Percentiles rank a stretch among this genome's conserved stretches.
These are phyloP conservation scores for Huntiella savannae DNA, from an alignment of 2,329 filamentous ascomycete genomes.

Conservation along the genomic window DNA sequence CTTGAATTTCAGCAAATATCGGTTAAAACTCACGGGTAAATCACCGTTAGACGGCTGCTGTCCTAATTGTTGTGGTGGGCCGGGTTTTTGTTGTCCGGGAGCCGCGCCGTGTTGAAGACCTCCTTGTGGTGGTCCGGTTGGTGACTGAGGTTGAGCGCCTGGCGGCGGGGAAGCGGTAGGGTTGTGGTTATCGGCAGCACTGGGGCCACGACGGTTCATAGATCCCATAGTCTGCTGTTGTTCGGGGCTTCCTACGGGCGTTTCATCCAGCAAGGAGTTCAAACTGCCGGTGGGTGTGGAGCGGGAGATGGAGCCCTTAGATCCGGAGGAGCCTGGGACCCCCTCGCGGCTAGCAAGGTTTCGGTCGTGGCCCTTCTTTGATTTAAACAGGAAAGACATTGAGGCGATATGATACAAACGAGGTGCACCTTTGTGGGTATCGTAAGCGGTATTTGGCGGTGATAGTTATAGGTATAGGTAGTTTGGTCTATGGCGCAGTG, in stretches of 20 bases:
- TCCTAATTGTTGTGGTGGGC: slow-evolving; percentile 12
- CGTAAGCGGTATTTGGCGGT: background rate
- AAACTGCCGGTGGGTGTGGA: slow-evolving; percentile 62
- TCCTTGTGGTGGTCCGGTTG: slow-evolving; percentile 4
- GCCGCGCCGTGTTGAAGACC: slow-evolving; percentile 2
- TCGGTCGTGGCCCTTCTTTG: slow-evolving; percentile 56
- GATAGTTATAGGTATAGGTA: background rate
- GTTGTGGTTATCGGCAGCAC: slow-evolving; percentile 13
- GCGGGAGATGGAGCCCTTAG: slow-evolving; percentile 33
- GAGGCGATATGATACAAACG: slow-evolving; percentile 10
- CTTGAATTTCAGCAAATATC: no score
- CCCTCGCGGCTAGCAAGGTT: slow-evolving; percentile 33
- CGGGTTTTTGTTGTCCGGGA: slow-evolving; percentile 6
- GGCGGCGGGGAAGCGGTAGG: slow-evolving; percentile 3
- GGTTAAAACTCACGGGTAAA: slow-evolving; percentile 22
- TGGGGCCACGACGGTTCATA: slow-evolving; percentile 30
- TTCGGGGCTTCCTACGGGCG: slow-evolving; percentile 42
- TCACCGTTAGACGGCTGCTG: slow-evolving; percentile 17
- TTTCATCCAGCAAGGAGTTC: slow-evolving; percentile 47
- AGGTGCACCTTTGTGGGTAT: background rate
- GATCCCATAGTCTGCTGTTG: slow-evolving; percentile 22
- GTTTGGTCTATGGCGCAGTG: background rate
- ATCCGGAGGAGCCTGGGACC: slow-evolving; percentile 10
- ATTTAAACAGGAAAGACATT: slow-evolving; percentile 73
- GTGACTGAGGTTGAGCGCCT: slow-evolving; percentile 5